These are phyloP conservation scores for Citrus trifoliata DNA, from an alignment of 345 rosid species.

Conservation along the genomic window DNA sequence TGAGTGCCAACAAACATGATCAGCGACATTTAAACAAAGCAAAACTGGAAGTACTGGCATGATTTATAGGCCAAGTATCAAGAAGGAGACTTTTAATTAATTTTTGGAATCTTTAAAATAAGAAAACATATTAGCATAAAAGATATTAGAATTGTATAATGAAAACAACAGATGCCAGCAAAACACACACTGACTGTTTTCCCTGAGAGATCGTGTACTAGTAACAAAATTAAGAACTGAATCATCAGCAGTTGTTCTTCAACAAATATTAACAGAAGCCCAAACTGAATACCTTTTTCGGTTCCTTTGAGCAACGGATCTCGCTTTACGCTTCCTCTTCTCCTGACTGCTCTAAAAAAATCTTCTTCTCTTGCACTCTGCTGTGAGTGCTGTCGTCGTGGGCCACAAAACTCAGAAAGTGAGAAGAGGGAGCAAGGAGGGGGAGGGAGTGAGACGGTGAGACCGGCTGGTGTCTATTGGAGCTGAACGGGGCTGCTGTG, in stretches of 20 bases:
- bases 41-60: not conserved
- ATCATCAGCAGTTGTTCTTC: no score
- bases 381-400: no score
- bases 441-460: no score
- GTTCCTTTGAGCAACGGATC: constrained; percentile 27
- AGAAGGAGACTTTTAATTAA: not conserved
- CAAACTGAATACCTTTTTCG: constrained; percentile 13
- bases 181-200: not conserved
- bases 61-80: not conserved
- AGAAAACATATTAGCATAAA: not conserved
- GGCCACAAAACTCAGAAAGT: no score
- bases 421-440: no score
- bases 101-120: not conserved
- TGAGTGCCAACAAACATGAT: not conserved
- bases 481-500: no score
- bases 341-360: constrained; percentile 33
- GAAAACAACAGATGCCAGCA: not conserved
- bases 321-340: constrained; percentile 26
- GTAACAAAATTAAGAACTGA: no score
- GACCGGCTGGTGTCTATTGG: no score
- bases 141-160: not conserved
- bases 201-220: not conserved
- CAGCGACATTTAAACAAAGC: not conserved
- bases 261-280: not conserved
- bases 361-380: constrained; percentile 27